A percentile compares a stretch with the other conserved stretches of the same genome.
Evolutionary conservation across 495 filamentous ascomycete genomes (phyloP).

Genomic region (Copromyces sp.): DNA sequence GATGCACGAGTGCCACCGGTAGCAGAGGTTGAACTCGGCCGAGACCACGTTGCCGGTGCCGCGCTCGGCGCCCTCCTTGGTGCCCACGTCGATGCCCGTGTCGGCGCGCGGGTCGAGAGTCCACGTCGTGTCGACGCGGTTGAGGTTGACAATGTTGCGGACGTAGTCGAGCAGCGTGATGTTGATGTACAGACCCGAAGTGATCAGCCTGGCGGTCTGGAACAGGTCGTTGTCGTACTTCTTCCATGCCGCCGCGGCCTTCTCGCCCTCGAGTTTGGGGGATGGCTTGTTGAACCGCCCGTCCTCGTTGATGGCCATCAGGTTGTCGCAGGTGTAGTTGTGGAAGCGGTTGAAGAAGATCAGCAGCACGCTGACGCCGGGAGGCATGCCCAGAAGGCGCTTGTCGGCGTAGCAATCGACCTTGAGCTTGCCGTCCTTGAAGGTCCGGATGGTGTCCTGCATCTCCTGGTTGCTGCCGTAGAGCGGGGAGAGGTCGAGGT

Average conservation of each 20-base stretch:
- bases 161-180: constrained; percentile 76
- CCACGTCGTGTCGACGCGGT: constrained; percentile 67
- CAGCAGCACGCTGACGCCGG: constrained; percentile 66
- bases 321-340: constrained; percentile 64
- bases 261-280: constrained; percentile 35
- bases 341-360: constrained; percentile 75
- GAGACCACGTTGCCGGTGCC: constrained; percentile 69
- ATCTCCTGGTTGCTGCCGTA: constrained; percentile 75
- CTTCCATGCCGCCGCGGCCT: constrained; percentile 47
- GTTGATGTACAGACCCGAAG: constrained; percentile 77
- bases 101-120: constrained; percentile 64
- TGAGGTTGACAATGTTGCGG: constrained; percentile 74
- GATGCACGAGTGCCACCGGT: constrained; percentile 73
- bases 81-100: constrained; percentile 44
- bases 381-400: constrained; percentile 69
- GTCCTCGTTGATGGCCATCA: constrained; percentile 61
- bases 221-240: constrained; percentile 79
- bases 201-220: constrained; percentile 69
- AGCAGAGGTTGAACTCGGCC: constrained; percentile 60
- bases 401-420: constrained; percentile 72
- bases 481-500: constrained; percentile 73
- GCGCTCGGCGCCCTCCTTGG: constrained; percentile 39
- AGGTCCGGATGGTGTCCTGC: constrained; percentile 65
- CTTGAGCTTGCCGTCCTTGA: constrained; percentile 76
- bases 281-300: constrained; percentile 56